A percentile compares a stretch with the other conserved stretches of the same genome.
phyloP scores from a whole-genome alignment of 805 yeast species.

The Tetrapisispora pingtungensis region DNA sequence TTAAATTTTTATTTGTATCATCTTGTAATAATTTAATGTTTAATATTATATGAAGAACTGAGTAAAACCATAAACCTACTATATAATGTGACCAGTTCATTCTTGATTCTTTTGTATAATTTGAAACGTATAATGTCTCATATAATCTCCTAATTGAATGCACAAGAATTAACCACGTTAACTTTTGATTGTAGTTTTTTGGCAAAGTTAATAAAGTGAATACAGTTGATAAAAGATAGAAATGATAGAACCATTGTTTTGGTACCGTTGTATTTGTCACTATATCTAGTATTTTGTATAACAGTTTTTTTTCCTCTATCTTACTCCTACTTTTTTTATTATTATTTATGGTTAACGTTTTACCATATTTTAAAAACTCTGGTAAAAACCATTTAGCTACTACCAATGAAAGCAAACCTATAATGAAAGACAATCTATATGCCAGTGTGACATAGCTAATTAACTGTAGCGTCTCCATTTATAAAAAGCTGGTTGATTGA shows the following conservation, averaged over 20 bases:
- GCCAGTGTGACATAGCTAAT: background rate
- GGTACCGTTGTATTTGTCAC: conserved; percentile 40
- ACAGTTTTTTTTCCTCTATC: conserved; percentile 1
- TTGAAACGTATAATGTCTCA: conserved; percentile 45
- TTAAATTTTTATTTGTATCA: conserved; percentile 4
- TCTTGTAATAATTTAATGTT: conserved; percentile 22
- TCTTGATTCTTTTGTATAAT: conserved; percentile 37
- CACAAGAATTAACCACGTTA: conserved; percentile 27
- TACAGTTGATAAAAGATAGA: conserved; percentile 39
- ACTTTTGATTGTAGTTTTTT: conserved; percentile 6
- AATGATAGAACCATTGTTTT: conserved; percentile 53
- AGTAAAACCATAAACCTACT: conserved; percentile 53
- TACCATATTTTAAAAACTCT: conserved; percentile 37
- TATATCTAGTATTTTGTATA: conserved; percentile 4
- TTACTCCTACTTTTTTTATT: conserved; percentile 1
- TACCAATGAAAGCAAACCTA: conserved; percentile 22
- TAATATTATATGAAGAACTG: conserved; percentile 35
- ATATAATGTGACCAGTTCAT: conserved; percentile 61
- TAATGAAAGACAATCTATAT: conserved; percentile 5
- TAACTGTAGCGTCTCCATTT: background rate
- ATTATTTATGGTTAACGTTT: conserved; percentile 26
- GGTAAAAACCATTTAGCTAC: conserved; percentile 29
- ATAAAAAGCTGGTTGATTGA: too few relatives aligned
- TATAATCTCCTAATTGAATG: conserved; percentile 48
- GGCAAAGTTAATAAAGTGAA: conserved; percentile 20